Base-by-base conservation (phyloP, 306 rosid species). In the Hippophae rhamnoides region DNA sequence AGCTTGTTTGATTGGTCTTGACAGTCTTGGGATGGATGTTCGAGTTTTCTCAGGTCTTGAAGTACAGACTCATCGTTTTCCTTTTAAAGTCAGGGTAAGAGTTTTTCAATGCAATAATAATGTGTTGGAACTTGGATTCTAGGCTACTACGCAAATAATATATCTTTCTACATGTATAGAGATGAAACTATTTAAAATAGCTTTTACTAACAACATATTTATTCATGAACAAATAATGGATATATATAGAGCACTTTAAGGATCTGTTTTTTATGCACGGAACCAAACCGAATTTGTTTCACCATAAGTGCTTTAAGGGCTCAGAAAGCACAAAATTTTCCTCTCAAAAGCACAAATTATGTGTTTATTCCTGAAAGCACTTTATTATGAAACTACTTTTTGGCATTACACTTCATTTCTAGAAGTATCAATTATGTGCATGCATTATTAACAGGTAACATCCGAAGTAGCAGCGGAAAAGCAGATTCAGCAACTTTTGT, bases 1-100 rank as follows among this genome's bases (percentile, higher is more conserved):
- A 71, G 98, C 98, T 66, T 69, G 60, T 72, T 77, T 90, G 77
- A 78, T 87, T 47, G 96, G 98, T 54, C 81, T 90, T 56, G 98
- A 90, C 79, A 78, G 92, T 71, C 89, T 90, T 64, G 98, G 98
- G 67, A 60, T 90, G 82, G 96, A 90, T 73, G 87, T 87, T 58
- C 79, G 98, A 72, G 76, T 87, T 58, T 73, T 76, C 52, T 72
- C 76, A 2, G 96, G 95, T 60, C 56, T 67, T 61, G 89, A 87
- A 74, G 85, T 90, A 41, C 84, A 77, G 65, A 90, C 95, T 57
- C 83, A 74, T 63, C 95, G 96, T 52, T 90, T 90, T 81, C 87
- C 96, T 14, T 90, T 90, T 64, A 90, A 83, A 85, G 71, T 76
- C 49, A 82, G 75, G 78, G 98, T 90, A 63, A 76, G 90, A 65